Percentiles rank a stretch among this genome's conserved stretches.
These are phyloP conservation scores for Ehretia macrophylla DNA, from an alignment of 257 asterid genomes.

Conservation along the genomic window DNA sequence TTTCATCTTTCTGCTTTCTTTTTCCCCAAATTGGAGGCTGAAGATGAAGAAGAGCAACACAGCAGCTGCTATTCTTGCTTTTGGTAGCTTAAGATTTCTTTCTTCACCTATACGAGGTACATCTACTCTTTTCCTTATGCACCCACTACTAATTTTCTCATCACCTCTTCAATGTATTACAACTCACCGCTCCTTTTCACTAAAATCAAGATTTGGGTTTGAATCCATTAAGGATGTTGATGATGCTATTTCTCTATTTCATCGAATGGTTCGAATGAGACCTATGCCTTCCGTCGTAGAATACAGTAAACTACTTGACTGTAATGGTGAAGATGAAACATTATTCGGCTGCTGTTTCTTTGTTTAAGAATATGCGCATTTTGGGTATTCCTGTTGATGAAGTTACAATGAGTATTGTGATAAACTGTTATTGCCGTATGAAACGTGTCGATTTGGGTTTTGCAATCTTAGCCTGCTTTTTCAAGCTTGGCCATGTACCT, in stretches of 20 bases:
- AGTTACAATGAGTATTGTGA: constrained; percentile 11
- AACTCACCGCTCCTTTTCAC: too few species aligned
- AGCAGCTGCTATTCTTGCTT: too few species aligned
- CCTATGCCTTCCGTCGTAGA: constrained; percentile 27
- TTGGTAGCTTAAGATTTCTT: too few species aligned
- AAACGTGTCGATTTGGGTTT: constrained; percentile 17
- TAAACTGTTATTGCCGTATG: constrained; percentile 14
- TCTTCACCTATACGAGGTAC: too few species aligned
- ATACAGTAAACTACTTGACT: constrained; percentile 16
- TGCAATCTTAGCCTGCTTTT: constrained; percentile 14
- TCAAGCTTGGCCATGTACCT: constrained; percentile 16
- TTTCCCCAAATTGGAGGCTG: too few species aligned
- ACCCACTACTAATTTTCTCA: too few species aligned
- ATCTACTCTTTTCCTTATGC: too few species aligned
- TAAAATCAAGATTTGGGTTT: too few species aligned
- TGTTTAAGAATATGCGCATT: constrained; percentile 23
- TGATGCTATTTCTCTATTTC: constrained; percentile 25
- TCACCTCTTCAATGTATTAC: too few species aligned
- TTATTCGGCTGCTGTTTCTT: constrained; percentile 16
- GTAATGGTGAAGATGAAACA: constrained; percentile 11
- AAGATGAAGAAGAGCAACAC: too few species aligned
- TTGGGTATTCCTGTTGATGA: constrained; percentile 4
- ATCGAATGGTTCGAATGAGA: constrained; percentile 11
- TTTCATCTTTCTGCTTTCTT: too few species aligned
- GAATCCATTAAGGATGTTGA: not conserved